Evolutionary conservation across 2,329 filamentous ascomycete species (phyloP).

Genomic region (Xylaria sp.): DNA sequence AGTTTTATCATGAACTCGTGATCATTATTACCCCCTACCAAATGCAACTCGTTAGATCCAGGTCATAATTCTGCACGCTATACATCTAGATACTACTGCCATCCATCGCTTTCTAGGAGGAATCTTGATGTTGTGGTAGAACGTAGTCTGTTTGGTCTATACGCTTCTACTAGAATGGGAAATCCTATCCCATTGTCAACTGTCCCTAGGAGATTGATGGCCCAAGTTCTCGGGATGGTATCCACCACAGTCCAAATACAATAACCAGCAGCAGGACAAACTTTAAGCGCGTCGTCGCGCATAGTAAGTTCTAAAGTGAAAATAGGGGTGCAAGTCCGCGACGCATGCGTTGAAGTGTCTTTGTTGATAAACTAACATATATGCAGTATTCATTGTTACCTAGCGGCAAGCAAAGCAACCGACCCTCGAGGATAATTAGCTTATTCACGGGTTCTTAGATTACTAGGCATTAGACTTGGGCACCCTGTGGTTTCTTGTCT

Average conservation of each 20-base stretch:
- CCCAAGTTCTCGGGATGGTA: background rate
- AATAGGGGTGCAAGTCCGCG: background rate
- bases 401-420: background rate
- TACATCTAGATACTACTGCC: background rate
- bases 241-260: background rate
- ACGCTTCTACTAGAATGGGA: background rate
- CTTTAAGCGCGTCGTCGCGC: background rate
- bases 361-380: background rate
- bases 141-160: slow-evolving; percentile 2
- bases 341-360: background rate
- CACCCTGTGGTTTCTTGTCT: background rate
- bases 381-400: background rate
- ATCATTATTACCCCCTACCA: background rate
- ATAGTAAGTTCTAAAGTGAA: background rate
- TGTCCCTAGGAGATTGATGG: background rate
- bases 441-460: too few species aligned
- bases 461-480: background rate
- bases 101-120: background rate
- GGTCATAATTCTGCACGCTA: background rate
- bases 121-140: background rate
- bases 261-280: background rate
- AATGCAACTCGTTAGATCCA: background rate
- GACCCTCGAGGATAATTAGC: background rate
- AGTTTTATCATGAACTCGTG: background rate
- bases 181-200: background rate